These are phyloP conservation scores for Clitopilus hobsonii DNA, from an alignment of 768 basidiomycete species.

Conservation along the genomic window DNA sequence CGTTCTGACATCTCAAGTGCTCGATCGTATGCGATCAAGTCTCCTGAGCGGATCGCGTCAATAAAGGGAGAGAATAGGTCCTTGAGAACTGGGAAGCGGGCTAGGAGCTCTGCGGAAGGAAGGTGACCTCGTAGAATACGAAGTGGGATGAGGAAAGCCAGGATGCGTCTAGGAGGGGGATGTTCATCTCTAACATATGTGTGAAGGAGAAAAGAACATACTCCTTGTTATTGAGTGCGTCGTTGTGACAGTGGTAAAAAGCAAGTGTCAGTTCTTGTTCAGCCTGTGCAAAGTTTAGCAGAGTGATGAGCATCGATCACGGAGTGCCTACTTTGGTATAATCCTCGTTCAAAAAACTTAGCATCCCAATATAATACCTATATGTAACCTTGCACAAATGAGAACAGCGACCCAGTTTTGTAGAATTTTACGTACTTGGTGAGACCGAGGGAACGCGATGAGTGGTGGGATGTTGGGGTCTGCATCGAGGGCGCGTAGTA, in stretches of 20 bases:
- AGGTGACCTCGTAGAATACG: constrained; percentile 85
- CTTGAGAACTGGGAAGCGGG: constrained; percentile 66
- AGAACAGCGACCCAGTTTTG: constrained; percentile 1
- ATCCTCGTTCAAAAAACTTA: constrained; percentile 91
- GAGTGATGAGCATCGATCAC: background rate
- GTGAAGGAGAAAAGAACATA: constrained; percentile 28
- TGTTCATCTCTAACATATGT: background rate
- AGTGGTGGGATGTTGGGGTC: constrained; percentile 83
- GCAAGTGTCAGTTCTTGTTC: constrained; percentile 85
- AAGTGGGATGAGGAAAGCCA: constrained; percentile 87
- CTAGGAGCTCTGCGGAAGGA: constrained; percentile 67
- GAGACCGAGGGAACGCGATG: constrained; percentile 70
- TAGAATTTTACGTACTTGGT: constrained; percentile 53
- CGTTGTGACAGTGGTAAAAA: constrained; percentile 75
- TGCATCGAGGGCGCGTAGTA: constrained; percentile 83
- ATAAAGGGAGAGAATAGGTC: constrained; percentile 81
- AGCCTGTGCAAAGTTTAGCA: constrained; percentile 39
- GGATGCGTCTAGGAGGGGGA: constrained; percentile 60
- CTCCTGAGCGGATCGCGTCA: constrained; percentile 68
- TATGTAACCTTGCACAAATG: constrained; percentile 71
- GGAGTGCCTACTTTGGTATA: constrained; percentile 62
- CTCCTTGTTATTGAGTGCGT: constrained; percentile 78
- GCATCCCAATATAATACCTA: constrained; percentile 91
- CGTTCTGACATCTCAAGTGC: constrained; percentile 70
- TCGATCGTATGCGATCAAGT: constrained; percentile 75